Percentiles rank a stretch among this genome's conserved stretches.
Conservation (phyloP, 208 protist species). For the Crithidia fasciculata region DNA sequence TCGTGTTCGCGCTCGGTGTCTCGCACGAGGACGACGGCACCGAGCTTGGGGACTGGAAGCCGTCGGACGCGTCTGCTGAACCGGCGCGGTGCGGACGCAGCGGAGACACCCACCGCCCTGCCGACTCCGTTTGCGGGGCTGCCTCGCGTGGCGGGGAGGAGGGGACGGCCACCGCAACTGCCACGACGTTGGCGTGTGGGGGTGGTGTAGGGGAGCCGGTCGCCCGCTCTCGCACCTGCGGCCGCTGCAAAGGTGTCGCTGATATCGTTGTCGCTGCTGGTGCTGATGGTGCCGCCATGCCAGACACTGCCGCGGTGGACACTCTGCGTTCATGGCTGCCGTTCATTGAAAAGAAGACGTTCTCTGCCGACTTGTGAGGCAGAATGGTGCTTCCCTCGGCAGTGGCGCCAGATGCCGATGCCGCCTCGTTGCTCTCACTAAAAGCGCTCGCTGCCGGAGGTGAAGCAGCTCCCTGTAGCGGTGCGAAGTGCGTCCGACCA, state of each 20-base stretch:
- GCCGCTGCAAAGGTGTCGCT: neutral
- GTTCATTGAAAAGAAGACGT: constrained; percentile 17
- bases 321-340: constrained; percentile 4
- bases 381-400: constrained; percentile 8
- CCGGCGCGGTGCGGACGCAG: constrained; percentile 13
- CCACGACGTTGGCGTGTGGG: constrained; percentile 4
- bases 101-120: constrained; percentile 5
- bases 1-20: constrained; percentile 5
- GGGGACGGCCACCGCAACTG: no score
- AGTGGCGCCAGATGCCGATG: neutral
- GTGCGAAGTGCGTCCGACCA: constrained; percentile 3
- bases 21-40: constrained; percentile 13
- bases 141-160: no score
- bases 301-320: neutral
- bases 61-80: neutral
- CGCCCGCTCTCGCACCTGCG: neutral
- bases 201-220: neutral
- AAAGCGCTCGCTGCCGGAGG: no score
- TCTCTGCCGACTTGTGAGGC: constrained; percentile 12
- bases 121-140: neutral
- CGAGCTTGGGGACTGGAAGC: constrained; percentile 9
- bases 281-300: neutral
- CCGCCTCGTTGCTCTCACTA: neutral
- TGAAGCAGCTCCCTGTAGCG: neutral
- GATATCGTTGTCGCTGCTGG: neutral